Evolutionary conservation across 2,329 filamentous ascomycete genomes (phyloP), one percentile per base, ranked within the genome.

Genomic region (Aspergillus ruber): DNA sequence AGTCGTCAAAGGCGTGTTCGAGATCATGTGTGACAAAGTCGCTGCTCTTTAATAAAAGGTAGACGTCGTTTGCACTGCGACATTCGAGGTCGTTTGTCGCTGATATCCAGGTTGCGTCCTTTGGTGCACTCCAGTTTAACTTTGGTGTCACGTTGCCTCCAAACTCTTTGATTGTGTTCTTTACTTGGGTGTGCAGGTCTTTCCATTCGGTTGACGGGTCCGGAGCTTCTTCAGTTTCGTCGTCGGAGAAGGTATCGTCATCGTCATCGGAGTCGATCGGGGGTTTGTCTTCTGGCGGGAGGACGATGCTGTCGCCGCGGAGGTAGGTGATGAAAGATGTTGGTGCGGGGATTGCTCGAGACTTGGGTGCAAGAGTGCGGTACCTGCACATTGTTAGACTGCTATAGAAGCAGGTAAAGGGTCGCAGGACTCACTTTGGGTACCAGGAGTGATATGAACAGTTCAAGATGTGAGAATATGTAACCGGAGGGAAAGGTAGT

Each of bases 381-480:
- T 94, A 95, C 67, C 83, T 88, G 45, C 15, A 10, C 42, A n/a
- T 20, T 12, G 17, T 62, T 32, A 58, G 55, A 39, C 13, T 44
- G 42, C 17, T 18, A 29, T 38, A 7, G 15, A 13, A 23, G 36
- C 5, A 33, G 21, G 13, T 4, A 12, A 33, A 10, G n/a, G 12
- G 23, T 21, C 40, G 32, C 5, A 73, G 44, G 72, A 88, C 78
- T 80, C 84, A 42, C 36, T 39, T 39, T 39, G 86, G 82, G 61
- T 95, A 88, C 93, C 93, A 98, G 50, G 79, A 81, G 65, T 95
- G 87, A 68, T 94, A 96, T 38, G 93, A 94, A 71, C 91, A 98
- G 69, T 96, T 86, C 46, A 95, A 74, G 51, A 98, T 94, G 62
- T 98, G 91, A 42, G 85, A 81, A 63, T 84, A 86, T 27, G 84